Evolutionary conservation across 345 rosid genomes (phyloP).

Genomic region (Eucalyptus pauciflora): DNA sequence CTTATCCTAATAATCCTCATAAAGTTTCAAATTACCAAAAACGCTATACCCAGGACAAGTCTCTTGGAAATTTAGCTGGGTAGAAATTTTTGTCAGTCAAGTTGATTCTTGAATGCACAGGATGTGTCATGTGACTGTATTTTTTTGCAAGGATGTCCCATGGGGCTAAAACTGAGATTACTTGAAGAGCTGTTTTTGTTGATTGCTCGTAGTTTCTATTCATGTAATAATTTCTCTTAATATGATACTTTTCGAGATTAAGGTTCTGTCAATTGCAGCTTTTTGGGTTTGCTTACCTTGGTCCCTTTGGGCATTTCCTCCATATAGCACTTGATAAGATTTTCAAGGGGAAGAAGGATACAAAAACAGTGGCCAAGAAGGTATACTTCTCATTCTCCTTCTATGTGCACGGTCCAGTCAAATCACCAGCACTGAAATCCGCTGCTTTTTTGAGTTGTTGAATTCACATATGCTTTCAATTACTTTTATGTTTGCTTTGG

Average conservation of each 20-base stretch:
- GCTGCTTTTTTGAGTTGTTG: not conserved
- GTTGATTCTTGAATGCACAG: not conserved
- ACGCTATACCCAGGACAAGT: not conserved
- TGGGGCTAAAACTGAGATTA: not conserved
- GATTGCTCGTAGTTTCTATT: not conserved
- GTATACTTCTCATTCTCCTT: conserved; percentile 7
- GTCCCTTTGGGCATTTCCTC: conserved; percentile 79
- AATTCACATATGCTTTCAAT: not conserved
- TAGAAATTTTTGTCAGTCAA: not conserved
- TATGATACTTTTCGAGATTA: not conserved
- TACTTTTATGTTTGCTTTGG: not conserved
- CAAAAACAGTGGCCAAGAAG: conserved; percentile 90
- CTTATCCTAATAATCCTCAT: not conserved
- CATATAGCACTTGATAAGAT: conserved; percentile 62
- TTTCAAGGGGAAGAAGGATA: conserved; percentile 82
- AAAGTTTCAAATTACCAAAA: not conserved
- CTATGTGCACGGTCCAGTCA: not conserved
- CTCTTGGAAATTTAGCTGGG: not conserved
- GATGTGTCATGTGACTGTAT: not conserved
- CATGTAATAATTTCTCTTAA: not conserved
- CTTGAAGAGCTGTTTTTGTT: not conserved
- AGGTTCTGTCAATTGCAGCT: conserved; percentile 29
- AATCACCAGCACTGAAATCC: not conserved
- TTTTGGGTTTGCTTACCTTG: conserved; percentile 72
- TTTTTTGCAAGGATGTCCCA: not conserved